These are phyloP conservation scores for Castanea sativa DNA, from an alignment of 306 rosid genomes.

Conservation along the genomic window DNA sequence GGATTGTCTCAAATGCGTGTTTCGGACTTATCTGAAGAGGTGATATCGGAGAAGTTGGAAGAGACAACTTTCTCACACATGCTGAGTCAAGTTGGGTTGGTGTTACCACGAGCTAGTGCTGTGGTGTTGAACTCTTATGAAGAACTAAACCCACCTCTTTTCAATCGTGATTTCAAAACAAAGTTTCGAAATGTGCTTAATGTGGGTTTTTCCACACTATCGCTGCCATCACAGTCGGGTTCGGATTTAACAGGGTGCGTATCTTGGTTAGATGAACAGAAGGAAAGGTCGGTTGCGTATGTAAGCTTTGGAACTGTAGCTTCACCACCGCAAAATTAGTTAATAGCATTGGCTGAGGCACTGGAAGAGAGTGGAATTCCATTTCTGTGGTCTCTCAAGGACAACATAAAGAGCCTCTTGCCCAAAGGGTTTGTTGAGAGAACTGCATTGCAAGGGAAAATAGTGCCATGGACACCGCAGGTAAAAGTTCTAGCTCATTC, in stretches of 20 bases:
- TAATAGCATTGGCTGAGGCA: conserved; percentile 26
- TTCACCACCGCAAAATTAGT: not conserved
- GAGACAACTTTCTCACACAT: conserved; percentile 26
- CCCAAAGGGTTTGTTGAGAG: conserved; percentile 46
- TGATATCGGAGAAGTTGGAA: not conserved
- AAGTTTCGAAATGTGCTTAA: conserved; percentile 7
- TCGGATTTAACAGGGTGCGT: conserved; percentile 23
- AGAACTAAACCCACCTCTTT: conserved; percentile 4
- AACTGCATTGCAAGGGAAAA: conserved; percentile 25
- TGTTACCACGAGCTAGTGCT: conserved; percentile 31
- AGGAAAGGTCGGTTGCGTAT: conserved; percentile 7
- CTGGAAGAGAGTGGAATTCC: conserved; percentile 7
- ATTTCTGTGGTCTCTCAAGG: conserved; percentile 25
- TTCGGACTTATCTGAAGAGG: conserved; percentile 34
- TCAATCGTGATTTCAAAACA: not conserved
- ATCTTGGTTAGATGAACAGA: conserved; percentile 21
- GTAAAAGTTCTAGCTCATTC: conserved; percentile 40
- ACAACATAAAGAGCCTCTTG: not conserved
- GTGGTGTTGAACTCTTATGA: conserved; percentile 35
- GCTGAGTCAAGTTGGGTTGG: conserved; percentile 22
- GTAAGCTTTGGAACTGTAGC: conserved; percentile 23
- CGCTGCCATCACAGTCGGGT: not conserved
- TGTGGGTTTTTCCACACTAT: conserved; percentile 13
- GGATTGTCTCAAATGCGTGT: conserved; percentile 32
- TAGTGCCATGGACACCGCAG: conserved; percentile 58